Base-by-base conservation (phyloP, 2,329 filamentous ascomycete genomes). In the Aspergillus sp. region DNA sequence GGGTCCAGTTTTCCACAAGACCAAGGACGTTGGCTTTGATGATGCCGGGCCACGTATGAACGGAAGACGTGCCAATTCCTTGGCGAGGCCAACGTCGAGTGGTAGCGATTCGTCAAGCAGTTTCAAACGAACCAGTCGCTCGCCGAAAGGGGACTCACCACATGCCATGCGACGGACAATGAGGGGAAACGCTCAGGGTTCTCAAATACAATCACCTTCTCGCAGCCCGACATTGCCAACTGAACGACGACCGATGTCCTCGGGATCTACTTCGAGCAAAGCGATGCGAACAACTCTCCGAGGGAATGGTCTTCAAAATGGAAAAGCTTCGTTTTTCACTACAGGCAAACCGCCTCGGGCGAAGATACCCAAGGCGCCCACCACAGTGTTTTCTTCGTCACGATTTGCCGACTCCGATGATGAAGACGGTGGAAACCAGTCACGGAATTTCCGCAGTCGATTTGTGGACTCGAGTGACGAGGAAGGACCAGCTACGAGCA, bases 381-480 rank as follows among this genome's bases (percentile, higher is more conserved):
- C 52, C 33, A 48, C 54, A 27, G 49, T 58, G 33, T 66, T 68
- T 57, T 69, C 36, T 6, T 34, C 65, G 47, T 73, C 71, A 13
- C 61, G 82, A 1, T 80, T 85, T 47, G 73, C 61, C 4, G 79
- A 85, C 62, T 82, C 83, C 4, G 80, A 86, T 48, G 81, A 83
- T 49, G 82, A 85, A 31, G 76, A 78, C 2, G 68, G 68, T 9
- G 69, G 53, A 31, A 61, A 53, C 28, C 59, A 47, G 19, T 58
- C 48, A 11, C 55, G 50, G 12, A 54, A 57, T 4, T 80, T 77
- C 56, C 66, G 60, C 29, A 83, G 79, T 56, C 81, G 85, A 1
- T 86, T 89, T 54, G 80, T 72, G 1, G 83, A 88, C 55, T 88
- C 85, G 1, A 88, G 85, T 56, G 85, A 88, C 58, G 85, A 89